Base-by-base conservation (phyloP, 768 basidiomycete species). In the Amanita subjunquillea region DNA sequence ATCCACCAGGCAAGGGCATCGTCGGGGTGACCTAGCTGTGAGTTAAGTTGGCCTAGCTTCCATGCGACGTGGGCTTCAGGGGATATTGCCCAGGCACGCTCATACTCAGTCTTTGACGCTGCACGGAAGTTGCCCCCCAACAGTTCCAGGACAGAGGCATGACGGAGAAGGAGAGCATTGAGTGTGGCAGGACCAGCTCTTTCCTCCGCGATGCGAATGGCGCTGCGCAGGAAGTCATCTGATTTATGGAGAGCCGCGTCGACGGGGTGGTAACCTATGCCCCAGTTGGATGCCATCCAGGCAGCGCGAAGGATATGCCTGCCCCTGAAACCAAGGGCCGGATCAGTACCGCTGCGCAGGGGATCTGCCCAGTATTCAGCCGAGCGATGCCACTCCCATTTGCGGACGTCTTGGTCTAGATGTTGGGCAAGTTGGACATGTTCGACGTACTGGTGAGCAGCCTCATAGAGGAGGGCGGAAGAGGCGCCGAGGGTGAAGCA, bases 271-370 rank as follows among this genome's bases (percentile, higher is more conserved):
- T 69, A 65, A 6, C 76, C 77, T 8, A 70, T 68, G 15, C 79
- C 80, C 82, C 85, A 85, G 56, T 84, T 70, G 53, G 78, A 73
- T 0, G 79, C 78, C 67, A 83, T 80, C 85, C 86, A 90, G 10
- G 87, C 84, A 29, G 76, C 74, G 32, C 87, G 80, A 0, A 85
- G 66, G 39, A 76, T 73, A 62, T 84, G 80, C 25, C 83, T 69
- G 20, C 74, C 84, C 58, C 68, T 70, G 60, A 77, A 73, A 2
- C 85, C 82, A 7, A 89, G 67, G n/a, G 68, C 76, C 3, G 82
- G 74, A 63, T 89, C 85, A n/a, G 87, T 89, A 44, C 87, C 87
- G 4, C 82, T 83, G 30, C 25, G 69, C 54, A 58, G 68, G 23
- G 62, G 48, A 45, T 79, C 80, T 6, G 80, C 71, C 86, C 85